Evolutionary conservation across 202 grass and related monocot genomes (phyloP).

Genomic region (Schoenoplectus triqueter): DNA sequence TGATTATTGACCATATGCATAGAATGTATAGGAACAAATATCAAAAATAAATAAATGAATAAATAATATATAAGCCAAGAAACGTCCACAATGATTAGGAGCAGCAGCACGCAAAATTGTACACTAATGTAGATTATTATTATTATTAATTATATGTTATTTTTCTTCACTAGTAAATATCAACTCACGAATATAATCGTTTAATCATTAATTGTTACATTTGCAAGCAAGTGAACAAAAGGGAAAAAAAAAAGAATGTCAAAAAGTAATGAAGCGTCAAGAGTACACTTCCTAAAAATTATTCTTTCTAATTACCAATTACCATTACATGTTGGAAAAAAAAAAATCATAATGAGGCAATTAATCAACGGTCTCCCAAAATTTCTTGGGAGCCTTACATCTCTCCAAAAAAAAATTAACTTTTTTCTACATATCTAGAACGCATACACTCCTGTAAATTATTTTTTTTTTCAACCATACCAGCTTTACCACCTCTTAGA

Average conservation of each 20-base stretch:
- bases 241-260: background rate
- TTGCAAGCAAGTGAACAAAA: background rate
- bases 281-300: conserved; percentile 9
- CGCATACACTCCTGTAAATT: conserved; percentile 12
- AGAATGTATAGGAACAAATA: background rate
- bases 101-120: background rate
- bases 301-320: conserved; percentile 40
- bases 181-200: background rate
- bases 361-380: conserved; percentile 33
- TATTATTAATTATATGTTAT: background rate
- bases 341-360: conserved; percentile 22
- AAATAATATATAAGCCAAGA: background rate
- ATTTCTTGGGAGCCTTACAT: conserved; percentile 38
- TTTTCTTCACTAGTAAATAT: background rate
- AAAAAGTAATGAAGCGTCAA: background rate
- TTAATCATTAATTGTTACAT: conserved; percentile 13
- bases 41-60: background rate
- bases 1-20: background rate
- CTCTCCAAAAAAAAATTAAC: conserved; percentile 7
- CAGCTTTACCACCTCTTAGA: conserved; percentile 27
- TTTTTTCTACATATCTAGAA: conserved; percentile 33
- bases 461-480: background rate
- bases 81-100: background rate
- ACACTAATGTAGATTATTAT: background rate
- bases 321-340: conserved; percentile 33